Conservation (phyloP, 192 early-diverging fungal species). For the Diversispora eburnea region DNA sequence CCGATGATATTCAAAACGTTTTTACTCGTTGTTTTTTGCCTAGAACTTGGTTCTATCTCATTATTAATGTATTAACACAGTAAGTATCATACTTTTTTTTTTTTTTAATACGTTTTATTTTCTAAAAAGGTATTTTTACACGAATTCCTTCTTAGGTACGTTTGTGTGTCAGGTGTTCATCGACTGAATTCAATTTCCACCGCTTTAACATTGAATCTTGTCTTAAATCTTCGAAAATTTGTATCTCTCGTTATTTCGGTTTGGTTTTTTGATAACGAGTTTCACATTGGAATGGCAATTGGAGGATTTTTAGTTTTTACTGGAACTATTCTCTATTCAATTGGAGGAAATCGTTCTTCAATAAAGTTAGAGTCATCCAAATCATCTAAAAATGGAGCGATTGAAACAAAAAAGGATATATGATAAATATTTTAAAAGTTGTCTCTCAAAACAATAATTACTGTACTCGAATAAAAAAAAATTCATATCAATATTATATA, state of each 20-base stretch:
- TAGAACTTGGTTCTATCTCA: conserved; percentile 66
- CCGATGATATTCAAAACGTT: conserved; percentile 23
- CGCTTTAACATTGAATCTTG: conserved; percentile 80
- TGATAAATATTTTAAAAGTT: neutral
- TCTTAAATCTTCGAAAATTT: conserved; percentile 83
- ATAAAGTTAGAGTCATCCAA: neutral
- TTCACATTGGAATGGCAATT: conserved; percentile 58
- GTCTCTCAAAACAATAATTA: too few relatives aligned
- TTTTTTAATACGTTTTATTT: neutral
- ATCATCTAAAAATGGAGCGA: neutral
- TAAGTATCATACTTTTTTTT: conserved; percentile 39
- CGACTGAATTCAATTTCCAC: conserved; percentile 72
- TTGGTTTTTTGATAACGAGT: conserved; percentile 71
- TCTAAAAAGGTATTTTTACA: neutral
- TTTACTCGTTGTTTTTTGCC: conserved; percentile 51
- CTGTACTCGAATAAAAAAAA: too few relatives aligned
- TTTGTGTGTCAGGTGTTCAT: conserved; percentile 87
- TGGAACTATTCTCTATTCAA: conserved; percentile 75
- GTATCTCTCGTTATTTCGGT: conserved; percentile 77
- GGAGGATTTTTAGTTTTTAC: conserved; percentile 76
- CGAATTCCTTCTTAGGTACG: conserved; percentile 45
- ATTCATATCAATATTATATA: too few relatives aligned
- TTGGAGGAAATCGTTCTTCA: neutral
- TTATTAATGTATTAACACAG: conserved; percentile 76
- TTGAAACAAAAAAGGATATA: neutral